phyloP scores from a whole-genome alignment of 352 stramenopile genomes.

The Phytophthora meadii region DNA sequence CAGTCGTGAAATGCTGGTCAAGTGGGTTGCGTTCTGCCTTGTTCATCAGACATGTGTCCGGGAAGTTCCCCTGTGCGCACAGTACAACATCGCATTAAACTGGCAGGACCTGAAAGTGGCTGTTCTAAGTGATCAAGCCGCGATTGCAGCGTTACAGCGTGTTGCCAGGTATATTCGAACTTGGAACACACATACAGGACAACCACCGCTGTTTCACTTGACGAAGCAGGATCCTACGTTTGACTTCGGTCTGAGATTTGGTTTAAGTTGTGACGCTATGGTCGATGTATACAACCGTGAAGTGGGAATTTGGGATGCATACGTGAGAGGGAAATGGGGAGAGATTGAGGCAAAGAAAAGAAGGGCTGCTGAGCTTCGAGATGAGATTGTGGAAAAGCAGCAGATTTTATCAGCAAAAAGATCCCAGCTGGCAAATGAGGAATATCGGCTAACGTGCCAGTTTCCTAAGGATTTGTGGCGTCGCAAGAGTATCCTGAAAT shows the following conservation, averaged over 20 bases:
- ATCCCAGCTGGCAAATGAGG: no score
- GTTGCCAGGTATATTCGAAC: conserved; percentile 51
- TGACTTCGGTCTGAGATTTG: conserved; percentile 41
- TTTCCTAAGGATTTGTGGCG: no score
- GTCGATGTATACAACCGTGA: conserved; percentile 10
- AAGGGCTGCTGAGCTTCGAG: not conserved
- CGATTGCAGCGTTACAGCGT: conserved; percentile 35
- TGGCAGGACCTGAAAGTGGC: conserved; percentile 47
- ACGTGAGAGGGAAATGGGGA: conserved; percentile 17
- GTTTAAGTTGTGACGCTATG: conserved; percentile 17
- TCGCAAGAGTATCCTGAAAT: no score
- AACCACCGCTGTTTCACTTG: conserved; percentile 49
- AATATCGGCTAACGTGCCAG: no score
- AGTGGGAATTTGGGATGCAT: conserved; percentile 22
- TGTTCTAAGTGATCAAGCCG: conserved; percentile 39
- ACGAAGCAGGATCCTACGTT: conserved; percentile 46
- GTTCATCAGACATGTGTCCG: conserved; percentile 36
- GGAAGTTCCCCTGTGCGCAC: conserved; percentile 12
- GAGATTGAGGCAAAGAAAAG: conserved; percentile 8
- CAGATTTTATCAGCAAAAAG: no score
- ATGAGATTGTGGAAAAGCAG: no score
- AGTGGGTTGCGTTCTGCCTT: conserved; percentile 56
- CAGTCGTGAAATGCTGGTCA: conserved; percentile 47
- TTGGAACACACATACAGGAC: conserved; percentile 30
- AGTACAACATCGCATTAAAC: conserved; percentile 54